These are phyloP conservation scores for Domatiomyces catenatus DNA, from an alignment of 2,329 filamentous ascomycete species.

Conservation along the genomic window DNA sequence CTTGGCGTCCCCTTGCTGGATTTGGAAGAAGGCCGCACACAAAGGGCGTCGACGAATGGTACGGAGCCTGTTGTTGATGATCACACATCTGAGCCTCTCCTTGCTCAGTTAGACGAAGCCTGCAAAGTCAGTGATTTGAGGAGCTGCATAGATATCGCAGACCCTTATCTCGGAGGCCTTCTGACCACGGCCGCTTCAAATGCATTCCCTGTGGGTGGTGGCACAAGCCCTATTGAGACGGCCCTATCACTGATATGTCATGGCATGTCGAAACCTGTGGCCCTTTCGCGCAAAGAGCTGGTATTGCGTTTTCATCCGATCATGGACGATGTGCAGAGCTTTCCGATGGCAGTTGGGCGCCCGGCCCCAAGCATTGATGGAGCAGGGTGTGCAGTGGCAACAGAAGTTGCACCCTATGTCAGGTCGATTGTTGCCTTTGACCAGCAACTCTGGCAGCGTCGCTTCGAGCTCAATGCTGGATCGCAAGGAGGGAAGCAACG, in stretches of 20 bases:
- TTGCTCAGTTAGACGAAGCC: constrained; percentile 33
- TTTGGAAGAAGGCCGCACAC: constrained; percentile 21
- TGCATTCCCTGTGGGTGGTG: constrained; percentile 1
- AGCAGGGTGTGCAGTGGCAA: constrained; percentile 46
- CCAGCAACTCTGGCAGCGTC: constrained; percentile 50
- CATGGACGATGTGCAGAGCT: constrained; percentile 25
- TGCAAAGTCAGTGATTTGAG: constrained; percentile 9
- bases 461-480: constrained; percentile 45
- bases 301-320: constrained; percentile 33
- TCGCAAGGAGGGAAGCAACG: constrained; percentile 48
- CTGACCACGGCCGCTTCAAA: constrained; percentile 1
- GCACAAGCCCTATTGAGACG: constrained; percentile 10
- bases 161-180: constrained; percentile 3
- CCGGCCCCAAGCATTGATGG: constrained; percentile 60
- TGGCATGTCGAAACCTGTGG: constrained; percentile 14
- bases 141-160: constrained; percentile 6
- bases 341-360: constrained; percentile 22
- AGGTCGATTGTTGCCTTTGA: constrained; percentile 71
- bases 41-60: constrained; percentile 45
- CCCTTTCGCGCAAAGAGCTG: constrained; percentile 8
- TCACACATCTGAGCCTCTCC: too few relatives aligned
- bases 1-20: constrained; percentile 8
- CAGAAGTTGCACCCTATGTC: constrained; percentile 82
- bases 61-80: too few relatives aligned
- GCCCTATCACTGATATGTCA: constrained; percentile 25